Base-by-base conservation (phyloP, 805 yeast genomes). In the Kuraishia ogatae region DNA sequence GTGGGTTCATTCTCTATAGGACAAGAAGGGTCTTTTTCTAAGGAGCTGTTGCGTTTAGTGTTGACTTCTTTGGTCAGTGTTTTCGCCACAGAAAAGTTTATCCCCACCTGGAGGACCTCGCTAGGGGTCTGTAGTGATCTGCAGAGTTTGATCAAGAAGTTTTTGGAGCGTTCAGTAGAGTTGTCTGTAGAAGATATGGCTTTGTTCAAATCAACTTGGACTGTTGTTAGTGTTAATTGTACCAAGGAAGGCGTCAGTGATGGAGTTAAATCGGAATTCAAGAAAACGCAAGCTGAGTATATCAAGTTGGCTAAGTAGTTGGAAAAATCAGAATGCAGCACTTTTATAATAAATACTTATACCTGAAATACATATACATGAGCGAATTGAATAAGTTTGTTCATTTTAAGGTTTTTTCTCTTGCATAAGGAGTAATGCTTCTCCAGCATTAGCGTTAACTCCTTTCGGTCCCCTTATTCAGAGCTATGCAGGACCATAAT, bases 31-130 rank as follows among this genome's bases (percentile, higher is more conserved):
- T 54, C 57, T 2, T 49, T 1, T 51, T 56, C 64, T 23, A 24
- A 39, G 6, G 61, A 57, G 0, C 51, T 70, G 13, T 52, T 72
- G 2, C 29, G 56, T 0, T 39, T 52, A 11, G 21, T 35, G 21
- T 21, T 52, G 22, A 58, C 59, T 11, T 49, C 63, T 48, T 57
- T 70, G 55, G 54, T 56, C 8, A 48, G 55, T 4, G 59, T 74
- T 65, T 69, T 65, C 65, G 62, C 59, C 39, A 57, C 63, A 54
- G 49, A 66, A 54, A 55, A 51, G 28, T 48, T 67, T 48, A 55
- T 72, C 1, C 70, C 72, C 52, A 78, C 89, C 1, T 86, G 92
- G 92, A 76, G 86, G 61, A 74, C 84, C 1, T 81, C 82, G 59
- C 56, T 76, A 1, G 73, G 75, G 1, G 69, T 70, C 22, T 75